Evolutionary conservation across 768 basidiomycete genomes (phyloP).

Genomic region (Rhodocollybia butyracea): DNA sequence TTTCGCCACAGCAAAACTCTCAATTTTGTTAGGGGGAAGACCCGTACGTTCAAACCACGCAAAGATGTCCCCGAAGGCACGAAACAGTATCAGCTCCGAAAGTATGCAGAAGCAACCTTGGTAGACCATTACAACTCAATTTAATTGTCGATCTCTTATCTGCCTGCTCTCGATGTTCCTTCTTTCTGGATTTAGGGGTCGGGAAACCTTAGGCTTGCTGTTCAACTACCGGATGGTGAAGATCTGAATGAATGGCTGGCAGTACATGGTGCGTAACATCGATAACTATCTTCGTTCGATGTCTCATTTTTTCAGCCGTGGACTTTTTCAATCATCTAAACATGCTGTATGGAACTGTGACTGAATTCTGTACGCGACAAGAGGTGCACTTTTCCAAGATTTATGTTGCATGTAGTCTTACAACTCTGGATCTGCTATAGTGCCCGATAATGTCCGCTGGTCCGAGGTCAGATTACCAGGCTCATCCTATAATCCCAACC

Average conservation of each 20-base stretch:
- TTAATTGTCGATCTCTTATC: slow-evolving; percentile 1
- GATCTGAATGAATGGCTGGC: slow-evolving; percentile 99
- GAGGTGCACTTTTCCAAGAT: slow-evolving; percentile 54
- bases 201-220: slow-evolving; percentile 89
- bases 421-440: slow-evolving; percentile 31
- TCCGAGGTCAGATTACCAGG: slow-evolving; percentile 58
- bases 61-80: slow-evolving; percentile 95
- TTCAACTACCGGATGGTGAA: slow-evolving; percentile 94
- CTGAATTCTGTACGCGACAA: slow-evolving; percentile 94
- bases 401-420: not conserved
- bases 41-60: slow-evolving; percentile 93
- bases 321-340: slow-evolving; percentile 99
- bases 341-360: slow-evolving; percentile 98
- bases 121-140: slow-evolving; percentile 32
- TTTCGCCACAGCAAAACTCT: not conserved
- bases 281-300: not conserved
- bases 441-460: slow-evolving; percentile 98
- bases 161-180: not conserved
- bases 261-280: slow-evolving; percentile 75
- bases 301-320: slow-evolving; percentile 50
- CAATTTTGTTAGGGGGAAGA: slow-evolving; percentile 63
- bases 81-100: slow-evolving; percentile 96
- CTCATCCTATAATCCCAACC: not conserved
- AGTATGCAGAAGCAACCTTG: slow-evolving; percentile 95
- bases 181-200: slow-evolving; percentile 65